A percentile compares a stretch with the other conserved stretches of the same genome.
Conservation (phyloP, 2,329 filamentous ascomycete genomes). For the Claviceps capensis region DNA sequence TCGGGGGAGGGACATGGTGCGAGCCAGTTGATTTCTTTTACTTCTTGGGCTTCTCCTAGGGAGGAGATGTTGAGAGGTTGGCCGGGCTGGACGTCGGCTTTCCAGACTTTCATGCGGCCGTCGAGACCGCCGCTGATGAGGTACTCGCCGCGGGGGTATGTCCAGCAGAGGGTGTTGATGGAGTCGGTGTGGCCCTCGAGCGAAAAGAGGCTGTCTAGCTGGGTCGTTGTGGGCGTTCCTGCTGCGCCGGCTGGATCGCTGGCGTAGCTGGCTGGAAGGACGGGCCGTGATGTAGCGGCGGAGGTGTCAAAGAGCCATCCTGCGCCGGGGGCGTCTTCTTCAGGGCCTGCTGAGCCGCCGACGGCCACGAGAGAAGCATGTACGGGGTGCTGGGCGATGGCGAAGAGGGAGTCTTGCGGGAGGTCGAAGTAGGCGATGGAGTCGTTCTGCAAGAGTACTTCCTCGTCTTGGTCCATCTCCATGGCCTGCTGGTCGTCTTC, state of each 20-base stretch:
- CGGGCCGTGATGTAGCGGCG: slow-evolving; percentile 47
- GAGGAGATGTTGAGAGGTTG: slow-evolving; percentile 37
- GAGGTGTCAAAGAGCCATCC: slow-evolving; percentile 75
- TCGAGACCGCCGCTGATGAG: slow-evolving; percentile 81
- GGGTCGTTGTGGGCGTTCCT: slow-evolving; percentile 34
- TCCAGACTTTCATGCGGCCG: slow-evolving; percentile 63
- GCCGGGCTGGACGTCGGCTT: slow-evolving; percentile 31
- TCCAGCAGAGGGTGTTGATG: slow-evolving; percentile 77
- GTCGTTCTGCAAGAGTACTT: slow-evolving; percentile 77
- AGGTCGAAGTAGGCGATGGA: slow-evolving; percentile 82
- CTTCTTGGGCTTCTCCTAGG: slow-evolving; percentile 70
- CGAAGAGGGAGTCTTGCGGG: slow-evolving; percentile 85
- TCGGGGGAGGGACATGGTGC: slow-evolving; percentile 55
- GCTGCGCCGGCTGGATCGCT: slow-evolving; percentile 44
- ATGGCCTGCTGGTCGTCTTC: slow-evolving; percentile 37
- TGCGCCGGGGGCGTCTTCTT: slow-evolving; percentile 52
- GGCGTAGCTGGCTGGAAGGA: slow-evolving; percentile 66
- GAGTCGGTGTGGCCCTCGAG: slow-evolving; percentile 88
- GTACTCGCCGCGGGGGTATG: slow-evolving; percentile 68
- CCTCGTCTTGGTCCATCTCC: slow-evolving; percentile 52
- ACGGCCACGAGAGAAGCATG: slow-evolving; percentile 70
- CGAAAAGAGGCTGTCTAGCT: slow-evolving; percentile 52
- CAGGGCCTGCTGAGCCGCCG: slow-evolving; percentile 55
- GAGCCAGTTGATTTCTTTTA: slow-evolving; percentile 92
- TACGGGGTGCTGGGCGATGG: slow-evolving; percentile 82